phyloP scores from a whole-genome alignment of 345 rosid species.

The Aegle marmelos region DNA sequence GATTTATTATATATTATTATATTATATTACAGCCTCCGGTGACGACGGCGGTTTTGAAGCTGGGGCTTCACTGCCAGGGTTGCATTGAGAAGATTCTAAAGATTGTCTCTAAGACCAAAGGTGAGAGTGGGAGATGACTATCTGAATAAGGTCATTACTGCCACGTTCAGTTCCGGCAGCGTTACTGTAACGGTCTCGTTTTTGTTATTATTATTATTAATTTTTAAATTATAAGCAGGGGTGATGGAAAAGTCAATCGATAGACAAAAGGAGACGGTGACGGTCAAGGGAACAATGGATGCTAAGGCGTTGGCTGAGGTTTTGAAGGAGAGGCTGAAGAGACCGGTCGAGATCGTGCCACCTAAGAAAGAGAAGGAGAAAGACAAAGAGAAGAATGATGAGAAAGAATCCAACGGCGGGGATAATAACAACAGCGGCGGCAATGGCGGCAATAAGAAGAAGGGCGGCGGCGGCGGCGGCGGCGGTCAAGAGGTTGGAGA shows the following conservation, averaged over 20 bases:
- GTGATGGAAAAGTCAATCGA: slow-evolving; percentile 47
- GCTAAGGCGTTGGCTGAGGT: slow-evolving; percentile 43
- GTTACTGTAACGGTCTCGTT: not conserved
- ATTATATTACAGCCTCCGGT: slow-evolving; percentile 44
- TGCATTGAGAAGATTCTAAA: slow-evolving; percentile 65
- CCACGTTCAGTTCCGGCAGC: not conserved
- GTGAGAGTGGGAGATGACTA: slow-evolving; percentile 22
- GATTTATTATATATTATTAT: not conserved
- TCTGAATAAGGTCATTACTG: not conserved
- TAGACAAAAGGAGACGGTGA: slow-evolving; percentile 55
- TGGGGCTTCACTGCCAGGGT: slow-evolving; percentile 66
- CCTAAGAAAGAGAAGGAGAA: slow-evolving; percentile 48
- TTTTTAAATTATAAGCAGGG: slow-evolving; percentile 33
- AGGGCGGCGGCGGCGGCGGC: slow-evolving; percentile 17
- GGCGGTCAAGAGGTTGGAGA: slow-evolving; percentile 27
- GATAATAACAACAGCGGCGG: slow-evolving; percentile 7
- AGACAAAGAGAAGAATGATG: slow-evolving; percentile 38
- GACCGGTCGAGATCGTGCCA: slow-evolving; percentile 52
- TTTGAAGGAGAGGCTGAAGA: slow-evolving; percentile 57
- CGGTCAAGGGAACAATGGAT: slow-evolving; percentile 76
- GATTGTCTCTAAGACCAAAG: slow-evolving; percentile 46
- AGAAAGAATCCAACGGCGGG: slow-evolving; percentile 19
- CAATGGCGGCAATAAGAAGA: slow-evolving; percentile 21
- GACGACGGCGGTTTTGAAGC: slow-evolving; percentile 60
- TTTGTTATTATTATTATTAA: not conserved